Evolutionary conservation across 1,139 yeast species (phyloP), one percentile per base, ranked within the genome.

Genomic region (Protomyces inundatus): DNA sequence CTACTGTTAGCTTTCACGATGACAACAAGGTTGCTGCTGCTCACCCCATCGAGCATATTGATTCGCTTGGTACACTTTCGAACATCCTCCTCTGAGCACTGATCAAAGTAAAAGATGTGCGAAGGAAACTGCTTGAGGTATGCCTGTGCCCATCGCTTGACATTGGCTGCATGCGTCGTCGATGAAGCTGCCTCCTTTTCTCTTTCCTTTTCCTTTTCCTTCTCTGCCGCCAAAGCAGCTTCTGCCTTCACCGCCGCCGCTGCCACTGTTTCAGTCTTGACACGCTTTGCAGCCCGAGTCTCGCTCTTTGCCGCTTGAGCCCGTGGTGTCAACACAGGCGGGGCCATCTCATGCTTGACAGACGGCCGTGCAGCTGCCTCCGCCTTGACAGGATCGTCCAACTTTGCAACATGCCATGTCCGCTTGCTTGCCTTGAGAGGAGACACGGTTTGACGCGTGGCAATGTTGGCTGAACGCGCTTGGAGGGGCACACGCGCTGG

Each of bases 41-140:
- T 51, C 64, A 70, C 69, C 16, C 78, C 71, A 30, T 77, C 80
- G 46, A 77, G 70, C 51, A 69, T 68, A 16, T 64, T 64, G 51
- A 78, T 68, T 50, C 71, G 70, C 12, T 70, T 81, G 76, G 71
- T 58, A 14, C 62, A 58, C n/a, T 55, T 40, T 35, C 56, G 12
- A 12, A 82, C 80, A 71, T 82, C 79, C 70, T 84, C 84, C 67
- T 80, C 73, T 71, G 77, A 73, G 69, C 79, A 80, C 50, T 72
- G 81, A 74, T 90, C 97, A 73, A 91, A 90, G 74, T 88, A 93
- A 30, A 90, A 87, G 36, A 83, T 82, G 37, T 91, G 83, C 65
- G 81, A 84, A 55, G 81, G 81, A 88, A 91, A 85, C 68, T 89
- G 88, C 66, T 81, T 80, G 64, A 85, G 80, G 97, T 97, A 91